Percentiles rank a stretch among this genome's conserved stretches.
These are phyloP conservation scores for Thelonectria olida DNA, from an alignment of 2,329 filamentous ascomycete species.

Conservation along the genomic window DNA sequence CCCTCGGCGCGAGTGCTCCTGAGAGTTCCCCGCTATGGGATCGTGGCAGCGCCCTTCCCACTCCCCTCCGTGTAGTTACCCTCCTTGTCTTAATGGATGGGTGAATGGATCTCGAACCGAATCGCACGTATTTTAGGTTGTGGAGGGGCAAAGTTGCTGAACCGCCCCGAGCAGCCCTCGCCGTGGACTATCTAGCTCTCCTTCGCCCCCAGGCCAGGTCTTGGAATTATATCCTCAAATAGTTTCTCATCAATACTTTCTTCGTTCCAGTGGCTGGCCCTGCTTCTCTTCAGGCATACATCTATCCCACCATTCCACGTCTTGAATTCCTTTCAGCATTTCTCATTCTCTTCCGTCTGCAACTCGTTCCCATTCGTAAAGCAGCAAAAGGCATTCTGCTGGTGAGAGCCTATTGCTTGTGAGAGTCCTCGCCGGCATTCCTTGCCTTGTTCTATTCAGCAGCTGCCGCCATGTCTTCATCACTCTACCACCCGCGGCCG, in stretches of 20 bases:
- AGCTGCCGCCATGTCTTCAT: conserved; percentile 47
- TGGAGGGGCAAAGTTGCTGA: conserved; percentile 34
- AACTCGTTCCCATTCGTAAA: conserved; percentile 44
- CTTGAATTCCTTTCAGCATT: conserved; percentile 56
- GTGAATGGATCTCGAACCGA: conserved; percentile 45
- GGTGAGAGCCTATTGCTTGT: conserved; percentile 41
- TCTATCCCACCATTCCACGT: conserved; percentile 55
- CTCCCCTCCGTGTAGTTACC: conserved; percentile 20
- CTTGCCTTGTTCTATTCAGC: conserved; percentile 35
- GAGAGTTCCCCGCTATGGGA: conserved; percentile 35
- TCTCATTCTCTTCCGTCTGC: conserved; percentile 50
- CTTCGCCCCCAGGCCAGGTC: conserved; percentile 39
- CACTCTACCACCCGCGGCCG: conserved; percentile 54
- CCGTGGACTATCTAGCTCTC: conserved; percentile 44
- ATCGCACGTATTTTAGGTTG: conserved; percentile 39
- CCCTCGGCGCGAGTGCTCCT: conserved; percentile 40
- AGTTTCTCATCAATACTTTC: conserved; percentile 42
- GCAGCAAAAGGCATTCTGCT: conserved; percentile 40
- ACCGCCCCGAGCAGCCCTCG: conserved; percentile 32
- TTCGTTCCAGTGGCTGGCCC: conserved; percentile 50
- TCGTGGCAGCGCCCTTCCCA: conserved; percentile 35
- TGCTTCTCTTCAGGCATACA: conserved; percentile 49
- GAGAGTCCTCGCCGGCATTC: conserved; percentile 45
- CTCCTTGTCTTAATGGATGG: conserved; percentile 41
- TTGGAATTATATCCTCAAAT: conserved; percentile 51